These are phyloP conservation scores for Diutina scorzettiae DNA, from an alignment of 1,139 yeast genomes.

Conservation along the genomic window DNA sequence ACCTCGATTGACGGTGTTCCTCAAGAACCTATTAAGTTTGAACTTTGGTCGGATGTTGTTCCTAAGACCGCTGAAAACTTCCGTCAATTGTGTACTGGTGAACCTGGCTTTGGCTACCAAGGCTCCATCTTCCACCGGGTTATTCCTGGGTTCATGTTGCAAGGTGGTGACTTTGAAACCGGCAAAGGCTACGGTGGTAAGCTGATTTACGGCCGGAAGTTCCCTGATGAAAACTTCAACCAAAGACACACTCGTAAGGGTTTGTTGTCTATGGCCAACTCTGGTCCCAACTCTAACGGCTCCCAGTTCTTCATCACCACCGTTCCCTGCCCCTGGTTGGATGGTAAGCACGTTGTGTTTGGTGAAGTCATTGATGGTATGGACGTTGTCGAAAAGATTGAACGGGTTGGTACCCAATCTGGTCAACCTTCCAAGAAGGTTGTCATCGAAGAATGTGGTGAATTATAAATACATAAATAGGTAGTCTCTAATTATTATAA, in stretches of 20 bases:
- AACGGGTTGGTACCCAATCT: slow-evolving; percentile 20
- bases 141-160: slow-evolving; percentile 32
- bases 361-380: slow-evolving; percentile 31
- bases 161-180: slow-evolving; percentile 32
- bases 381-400: slow-evolving; percentile 28
- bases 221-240: slow-evolving; percentile 27
- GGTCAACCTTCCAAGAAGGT: slow-evolving; percentile 20
- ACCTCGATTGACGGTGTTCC: slow-evolving; percentile 3
- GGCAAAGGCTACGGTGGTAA: slow-evolving; percentile 31
- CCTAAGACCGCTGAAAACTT: slow-evolving; percentile 12
- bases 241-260: slow-evolving; percentile 25
- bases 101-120: slow-evolving; percentile 11
- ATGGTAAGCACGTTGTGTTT: slow-evolving; percentile 30
- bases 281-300: slow-evolving; percentile 33
- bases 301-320: slow-evolving; percentile 33
- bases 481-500: too few relatives aligned
- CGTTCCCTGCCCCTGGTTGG: slow-evolving; percentile 32
- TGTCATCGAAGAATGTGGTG: slow-evolving; percentile 30
- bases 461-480: slow-evolving; percentile 12
- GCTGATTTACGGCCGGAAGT: slow-evolving; percentile 27
- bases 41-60: slow-evolving; percentile 10
- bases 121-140: slow-evolving; percentile 23
- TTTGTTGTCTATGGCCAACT: slow-evolving; percentile 31
- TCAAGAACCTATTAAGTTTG: slow-evolving; percentile 12
- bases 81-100: slow-evolving; percentile 11